Evolutionary conservation across 306 rosid species (phyloP).

Genomic region (Citrullus amarus): DNA sequence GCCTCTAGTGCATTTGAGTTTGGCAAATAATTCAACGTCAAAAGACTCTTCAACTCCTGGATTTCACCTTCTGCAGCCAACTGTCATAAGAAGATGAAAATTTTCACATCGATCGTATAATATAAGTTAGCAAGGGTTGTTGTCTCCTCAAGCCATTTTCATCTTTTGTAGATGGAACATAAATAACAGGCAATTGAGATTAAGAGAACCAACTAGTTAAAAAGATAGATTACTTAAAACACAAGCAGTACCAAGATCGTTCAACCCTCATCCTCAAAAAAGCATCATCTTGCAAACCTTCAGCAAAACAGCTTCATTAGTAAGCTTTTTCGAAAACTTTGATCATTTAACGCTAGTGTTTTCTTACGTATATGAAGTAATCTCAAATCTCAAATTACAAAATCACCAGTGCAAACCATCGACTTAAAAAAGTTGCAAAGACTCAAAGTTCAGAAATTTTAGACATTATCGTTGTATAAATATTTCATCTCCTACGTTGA

Average conservation of each 20-base stretch:
- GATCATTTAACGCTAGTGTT: not conserved
- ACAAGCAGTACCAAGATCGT: conserved; percentile 1
- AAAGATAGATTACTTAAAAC: not conserved
- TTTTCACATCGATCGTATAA: conserved; percentile 8
- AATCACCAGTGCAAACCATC: not conserved
- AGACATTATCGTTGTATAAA: not conserved
- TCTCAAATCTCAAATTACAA: not conserved
- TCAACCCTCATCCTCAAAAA: not conserved
- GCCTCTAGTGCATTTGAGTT: conserved; percentile 12
- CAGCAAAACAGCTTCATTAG: not conserved
- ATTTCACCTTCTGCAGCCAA: conserved; percentile 35
- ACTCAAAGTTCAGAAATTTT: not conserved
- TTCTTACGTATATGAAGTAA: not conserved
- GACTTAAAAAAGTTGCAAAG: not conserved
- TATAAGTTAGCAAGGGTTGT: not conserved
- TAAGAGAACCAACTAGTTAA: not conserved
- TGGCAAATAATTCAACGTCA: conserved; percentile 18
- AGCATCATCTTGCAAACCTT: conserved; percentile 1
- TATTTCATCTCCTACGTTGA: not conserved
- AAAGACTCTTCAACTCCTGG: conserved; percentile 29
- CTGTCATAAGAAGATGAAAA: conserved; percentile 23
- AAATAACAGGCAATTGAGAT: not conserved
- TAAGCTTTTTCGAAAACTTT: not conserved
- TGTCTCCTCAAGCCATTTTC: not conserved
- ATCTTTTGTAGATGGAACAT: not conserved